Evolutionary conservation across 768 basidiomycete genomes (phyloP).

Genomic region (Lyophyllum decastes): DNA sequence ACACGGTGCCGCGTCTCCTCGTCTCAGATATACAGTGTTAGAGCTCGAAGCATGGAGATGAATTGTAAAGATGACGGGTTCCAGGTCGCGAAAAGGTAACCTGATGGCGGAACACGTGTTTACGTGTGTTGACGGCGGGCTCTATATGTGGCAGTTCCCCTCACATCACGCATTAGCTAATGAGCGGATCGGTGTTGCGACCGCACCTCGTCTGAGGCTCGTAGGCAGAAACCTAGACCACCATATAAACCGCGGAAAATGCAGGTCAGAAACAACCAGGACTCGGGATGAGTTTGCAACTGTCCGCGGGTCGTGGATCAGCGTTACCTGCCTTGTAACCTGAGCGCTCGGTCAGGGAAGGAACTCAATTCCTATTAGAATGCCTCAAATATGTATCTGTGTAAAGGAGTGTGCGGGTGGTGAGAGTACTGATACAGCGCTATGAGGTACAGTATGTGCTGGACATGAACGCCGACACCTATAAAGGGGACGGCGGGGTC

Average conservation of each 20-base stretch:
- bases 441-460: conserved; percentile 5
- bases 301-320: background rate
- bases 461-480: background rate
- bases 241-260: background rate
- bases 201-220: background rate
- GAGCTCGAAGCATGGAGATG: background rate
- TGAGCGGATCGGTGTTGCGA: background rate
- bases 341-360: background rate
- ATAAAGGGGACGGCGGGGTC: background rate
- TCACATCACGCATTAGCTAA: background rate
- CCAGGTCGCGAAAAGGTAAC: too few relatives aligned
- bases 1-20: background rate
- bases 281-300: background rate
- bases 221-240: background rate
- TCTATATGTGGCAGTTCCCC: background rate
- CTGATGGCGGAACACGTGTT: background rate
- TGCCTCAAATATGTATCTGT: conserved; percentile 1
- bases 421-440: conserved; percentile 7
- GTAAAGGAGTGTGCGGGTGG: conserved; percentile 13
- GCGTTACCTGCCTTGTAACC: background rate
- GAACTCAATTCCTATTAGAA: conserved; percentile 2
- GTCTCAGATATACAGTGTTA: background rate
- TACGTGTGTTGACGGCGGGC: background rate
- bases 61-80: background rate
- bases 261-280: background rate